Base-by-base conservation (phyloP, 768 basidiomycete species). In the Mycena indigotica region DNA sequence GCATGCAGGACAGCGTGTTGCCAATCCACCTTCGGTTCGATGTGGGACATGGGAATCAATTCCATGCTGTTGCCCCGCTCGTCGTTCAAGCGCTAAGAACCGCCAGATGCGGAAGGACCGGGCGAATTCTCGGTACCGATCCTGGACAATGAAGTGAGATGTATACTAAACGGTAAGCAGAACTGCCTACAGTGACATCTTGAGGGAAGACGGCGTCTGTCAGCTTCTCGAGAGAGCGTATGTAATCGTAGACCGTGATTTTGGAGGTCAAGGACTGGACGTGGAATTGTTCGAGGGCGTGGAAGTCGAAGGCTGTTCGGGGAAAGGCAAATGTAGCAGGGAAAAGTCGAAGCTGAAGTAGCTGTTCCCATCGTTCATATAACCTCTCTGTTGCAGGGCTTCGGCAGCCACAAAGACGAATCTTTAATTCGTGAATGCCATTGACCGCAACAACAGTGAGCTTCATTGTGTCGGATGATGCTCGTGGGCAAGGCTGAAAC, bases 181-280 rank as follows among this genome's bases (percentile, higher is more conserved):
- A n/a, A n/a, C n/a, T n/a, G n/a, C n/a, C n/a, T n/a, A n/a, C n/a
- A n/a, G 41, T 12, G 21, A 44, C 41, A 44, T 8, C 8, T 19
- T 44, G 15, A 21, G 41, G 41, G n/a, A 16, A 16, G 41, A 23
- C 65, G 28, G 56, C 49, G 53, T 69, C 57, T 4, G 69, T 72
- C 3, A 64, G 51, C 30, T 60, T 25, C 13, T 52, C 57, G 1
- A 74, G 46, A 13, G 65, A 55, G 28, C 55, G 45, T 35, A 65
- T 44, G 44, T 69, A 78, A 49, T 77, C 71, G 32, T 71, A 72
- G 1, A 59, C 56, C 0, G 69, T 67, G 6, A 67, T 58, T 55
- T 77, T 77, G 2, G 67, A 74, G 19, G 71, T 52, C 1, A 74
- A 54, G 0, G 60, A 67, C 28, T 72, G 66, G 2, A 68, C 12